Evolutionary conservation across 345 rosid genomes (phyloP).

Genomic region (Eucalyptus marginata): DNA sequence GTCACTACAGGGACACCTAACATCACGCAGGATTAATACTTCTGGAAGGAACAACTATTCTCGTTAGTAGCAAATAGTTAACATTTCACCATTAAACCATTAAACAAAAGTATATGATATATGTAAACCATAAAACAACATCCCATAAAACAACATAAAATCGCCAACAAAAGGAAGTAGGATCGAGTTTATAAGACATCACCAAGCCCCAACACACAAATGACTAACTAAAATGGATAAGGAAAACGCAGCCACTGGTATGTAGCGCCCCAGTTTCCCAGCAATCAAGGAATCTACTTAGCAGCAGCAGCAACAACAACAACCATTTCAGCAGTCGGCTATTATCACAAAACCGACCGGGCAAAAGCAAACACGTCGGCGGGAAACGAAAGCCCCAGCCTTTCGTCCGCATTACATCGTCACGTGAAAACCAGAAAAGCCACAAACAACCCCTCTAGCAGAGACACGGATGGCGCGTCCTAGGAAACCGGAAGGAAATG

Average conservation of each 20-base stretch:
- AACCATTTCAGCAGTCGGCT: neutral
- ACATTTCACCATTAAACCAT: neutral
- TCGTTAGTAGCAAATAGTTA: neutral
- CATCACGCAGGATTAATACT: neutral
- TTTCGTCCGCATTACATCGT: neutral
- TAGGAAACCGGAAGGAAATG: neutral
- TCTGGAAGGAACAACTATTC: neutral
- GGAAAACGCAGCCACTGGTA: neutral
- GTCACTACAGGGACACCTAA: neutral
- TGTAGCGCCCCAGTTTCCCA: neutral
- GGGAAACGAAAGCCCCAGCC: neutral
- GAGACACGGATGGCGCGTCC: neutral
- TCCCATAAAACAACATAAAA: neutral
- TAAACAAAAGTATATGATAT: neutral
- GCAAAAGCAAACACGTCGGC: neutral
- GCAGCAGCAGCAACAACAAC: neutral
- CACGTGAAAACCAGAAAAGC: neutral
- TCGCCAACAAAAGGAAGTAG: neutral
- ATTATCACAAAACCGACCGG: neutral
- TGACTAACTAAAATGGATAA: neutral
- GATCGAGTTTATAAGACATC: neutral
- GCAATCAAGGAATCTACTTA: neutral
- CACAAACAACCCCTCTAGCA: neutral
- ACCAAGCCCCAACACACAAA: neutral
- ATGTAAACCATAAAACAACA: neutral